A percentile compares a stretch with the other conserved stretches of the same genome.
These are phyloP conservation scores for Trypanosoma melophagium DNA, from an alignment of 208 protist genomes.

Conservation along the genomic window DNA sequence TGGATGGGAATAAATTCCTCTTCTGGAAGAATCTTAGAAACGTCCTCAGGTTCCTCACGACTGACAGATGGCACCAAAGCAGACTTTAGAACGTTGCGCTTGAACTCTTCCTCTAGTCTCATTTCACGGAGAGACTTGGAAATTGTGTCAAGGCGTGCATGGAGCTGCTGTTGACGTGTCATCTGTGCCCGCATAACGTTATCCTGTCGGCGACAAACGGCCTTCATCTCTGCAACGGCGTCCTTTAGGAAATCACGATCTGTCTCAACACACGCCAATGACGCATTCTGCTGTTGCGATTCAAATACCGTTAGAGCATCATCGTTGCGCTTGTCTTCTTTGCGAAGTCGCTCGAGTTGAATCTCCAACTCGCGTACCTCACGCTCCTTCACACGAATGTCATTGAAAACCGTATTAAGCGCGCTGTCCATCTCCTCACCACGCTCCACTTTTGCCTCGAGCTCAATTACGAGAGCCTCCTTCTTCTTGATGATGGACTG, in stretches of 20 bases:
- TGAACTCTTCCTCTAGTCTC: slow-evolving; percentile 77
- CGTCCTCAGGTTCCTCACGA: slow-evolving; percentile 76
- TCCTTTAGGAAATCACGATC: slow-evolving; percentile 78
- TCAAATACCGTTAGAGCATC: slow-evolving; percentile 46
- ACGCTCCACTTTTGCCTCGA: slow-evolving; percentile 42
- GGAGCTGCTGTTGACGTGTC: slow-evolving; percentile 79
- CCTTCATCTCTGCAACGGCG: slow-evolving; percentile 64
- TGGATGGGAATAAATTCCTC: slow-evolving; percentile 81
- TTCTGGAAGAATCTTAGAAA: slow-evolving; percentile 73
- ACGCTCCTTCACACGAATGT: slow-evolving; percentile 67
- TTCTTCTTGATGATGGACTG: slow-evolving; percentile 69
- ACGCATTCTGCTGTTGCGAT: slow-evolving; percentile 33
- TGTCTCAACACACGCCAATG: slow-evolving; percentile 62
- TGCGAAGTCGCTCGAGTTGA: slow-evolving; percentile 53
- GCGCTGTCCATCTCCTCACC: slow-evolving; percentile 46
- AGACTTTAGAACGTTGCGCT: slow-evolving; percentile 68
- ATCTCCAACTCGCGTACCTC: slow-evolving; percentile 67
- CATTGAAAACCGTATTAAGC: slow-evolving; percentile 69
- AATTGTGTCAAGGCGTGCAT: slow-evolving; percentile 71
- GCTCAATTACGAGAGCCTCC: slow-evolving; percentile 48
- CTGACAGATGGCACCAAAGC: slow-evolving; percentile 69
- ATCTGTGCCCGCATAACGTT: slow-evolving; percentile 80
- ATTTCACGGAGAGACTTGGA: slow-evolving; percentile 78
- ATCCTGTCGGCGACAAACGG: slow-evolving; percentile 70
- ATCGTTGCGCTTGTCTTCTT: slow-evolving; percentile 43